phyloP scores from a whole-genome alignment of 768 basidiomycete species.

The Amanita rimosa region DNA sequence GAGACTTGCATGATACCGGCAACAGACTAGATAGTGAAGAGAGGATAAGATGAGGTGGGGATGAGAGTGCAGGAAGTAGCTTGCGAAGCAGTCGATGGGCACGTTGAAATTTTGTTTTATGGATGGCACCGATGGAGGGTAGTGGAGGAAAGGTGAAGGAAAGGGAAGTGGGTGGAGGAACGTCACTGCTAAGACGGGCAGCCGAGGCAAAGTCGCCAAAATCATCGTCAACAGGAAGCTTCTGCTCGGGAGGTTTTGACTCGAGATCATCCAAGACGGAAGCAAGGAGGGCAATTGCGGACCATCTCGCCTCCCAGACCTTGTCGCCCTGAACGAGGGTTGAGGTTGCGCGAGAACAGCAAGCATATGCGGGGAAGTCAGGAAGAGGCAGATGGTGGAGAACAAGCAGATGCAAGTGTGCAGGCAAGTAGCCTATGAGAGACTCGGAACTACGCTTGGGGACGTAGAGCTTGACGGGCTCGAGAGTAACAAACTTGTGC shows the following conservation, averaged over 20 bases:
- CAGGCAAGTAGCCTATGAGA: slow-evolving; percentile 70
- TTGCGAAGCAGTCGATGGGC: slow-evolving; percentile 56
- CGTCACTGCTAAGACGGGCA: slow-evolving; percentile 29
- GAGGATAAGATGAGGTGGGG: slow-evolving; percentile 59
- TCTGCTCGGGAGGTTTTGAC: slow-evolving; percentile 18
- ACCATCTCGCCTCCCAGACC: slow-evolving; percentile 72
- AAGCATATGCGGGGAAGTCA: slow-evolving; percentile 70
- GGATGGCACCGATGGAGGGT: slow-evolving; percentile 22
- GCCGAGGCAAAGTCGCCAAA: slow-evolving; percentile 75
- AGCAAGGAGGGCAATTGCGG: slow-evolving; percentile 33
- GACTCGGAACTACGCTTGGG: slow-evolving; percentile 6
- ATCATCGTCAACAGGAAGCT: slow-evolving; percentile 62
- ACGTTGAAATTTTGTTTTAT: slow-evolving; percentile 50
- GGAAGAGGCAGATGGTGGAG: slow-evolving; percentile 66
- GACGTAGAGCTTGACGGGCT: slow-evolving; percentile 53
- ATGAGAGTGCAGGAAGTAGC: slow-evolving; percentile 42
- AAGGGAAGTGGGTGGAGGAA: slow-evolving; percentile 10
- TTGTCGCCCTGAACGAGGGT: slow-evolving; percentile 57
- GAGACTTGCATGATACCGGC: slow-evolving; percentile 20
- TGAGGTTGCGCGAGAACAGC: slow-evolving; percentile 52
- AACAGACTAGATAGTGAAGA: slow-evolving; percentile 37
- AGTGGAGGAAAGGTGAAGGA: slow-evolving; percentile 1
- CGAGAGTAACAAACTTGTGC: slow-evolving; percentile 84
- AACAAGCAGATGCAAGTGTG: slow-evolving; percentile 65
- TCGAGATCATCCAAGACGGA: slow-evolving; percentile 53